Base-by-base conservation (phyloP, 108 stramenopile species). In the Hondaea fermentalgiana region DNA sequence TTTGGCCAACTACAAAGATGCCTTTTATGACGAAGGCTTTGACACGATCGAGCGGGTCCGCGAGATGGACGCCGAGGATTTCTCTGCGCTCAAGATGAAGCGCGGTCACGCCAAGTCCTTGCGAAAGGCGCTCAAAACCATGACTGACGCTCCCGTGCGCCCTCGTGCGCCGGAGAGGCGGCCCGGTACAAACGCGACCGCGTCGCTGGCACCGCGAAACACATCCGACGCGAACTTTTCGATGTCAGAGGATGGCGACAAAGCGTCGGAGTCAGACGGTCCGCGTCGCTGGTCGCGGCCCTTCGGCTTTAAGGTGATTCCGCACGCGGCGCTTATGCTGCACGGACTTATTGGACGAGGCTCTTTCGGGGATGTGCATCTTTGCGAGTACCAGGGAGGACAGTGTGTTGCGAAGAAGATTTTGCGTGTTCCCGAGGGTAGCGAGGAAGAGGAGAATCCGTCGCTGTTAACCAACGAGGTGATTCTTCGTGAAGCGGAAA, bases 301-400 rank as follows among this genome's bases (percentile, higher is more conserved):
- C 55, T 57, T 57, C 4, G 83, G 57, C 45, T 72, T 89, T 5
- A 83, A 89, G 57, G 72, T 58, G 42, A 89, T 89, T 71, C 57
- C 76, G 55, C 55, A 89, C 45, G 72, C 83, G 28, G 89, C 89
- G 19, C 44, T 89, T 4, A 44, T 60, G 57, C 57, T 87, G 83
- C 76, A 44, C 10, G 89, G 60, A 16, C 45, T 83, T 0, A 83
- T 83, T 3, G 76, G 76, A 6, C 49, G 45, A 14, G 76, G 76
- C 1, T 53, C 76, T 6, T 83, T 83, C 4, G 76, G 76, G 16
- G 76, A 83, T 12, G 76, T 83, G 10, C 51, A 83, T 45, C n/a
- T 53, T 0, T 83, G 76, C 51, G 51, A 53, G 51, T 83, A 83
- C 23, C 76, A 83, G 25, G 76, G 76, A 6, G 76, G 49, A 0